phyloP scores from a whole-genome alignment of 2,329 filamentous ascomycete species.

The Monosporascus cannonballus region DNA sequence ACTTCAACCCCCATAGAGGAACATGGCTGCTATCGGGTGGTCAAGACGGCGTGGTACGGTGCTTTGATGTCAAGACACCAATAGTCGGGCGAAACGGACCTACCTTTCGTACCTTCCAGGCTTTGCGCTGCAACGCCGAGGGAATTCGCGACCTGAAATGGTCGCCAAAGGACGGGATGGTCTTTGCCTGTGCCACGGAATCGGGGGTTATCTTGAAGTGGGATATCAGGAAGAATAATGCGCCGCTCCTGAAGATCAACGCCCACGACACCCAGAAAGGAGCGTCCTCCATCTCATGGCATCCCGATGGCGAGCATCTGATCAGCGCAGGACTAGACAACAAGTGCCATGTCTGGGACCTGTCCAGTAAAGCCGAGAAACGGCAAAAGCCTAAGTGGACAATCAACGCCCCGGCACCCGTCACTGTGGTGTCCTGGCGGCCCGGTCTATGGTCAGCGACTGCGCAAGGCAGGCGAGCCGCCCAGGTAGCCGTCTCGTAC shows the following conservation, averaged over 20 bases:
- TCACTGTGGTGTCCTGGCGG: conserved; percentile 55
- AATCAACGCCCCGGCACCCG: conserved; percentile 54
- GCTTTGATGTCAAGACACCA: conserved; percentile 51
- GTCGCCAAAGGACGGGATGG: conserved; percentile 55
- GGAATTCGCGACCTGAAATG: conserved; percentile 58
- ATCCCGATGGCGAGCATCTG: conserved; percentile 61
- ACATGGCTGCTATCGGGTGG: conserved; percentile 56
- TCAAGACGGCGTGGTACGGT: conserved; percentile 57
- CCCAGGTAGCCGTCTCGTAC: conserved; percentile 57
- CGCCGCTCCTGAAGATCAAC: conserved; percentile 52
- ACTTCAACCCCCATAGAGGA: conserved; percentile 54
- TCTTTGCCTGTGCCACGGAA: conserved; percentile 60
- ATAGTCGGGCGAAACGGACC: conserved; percentile 41
- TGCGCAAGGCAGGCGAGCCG: conserved; percentile 51
- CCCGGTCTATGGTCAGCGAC: conserved; percentile 61
- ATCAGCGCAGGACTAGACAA: conserved; percentile 58
- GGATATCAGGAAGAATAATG: conserved; percentile 51
- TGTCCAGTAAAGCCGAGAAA: conserved; percentile 54
- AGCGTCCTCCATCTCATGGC: conserved; percentile 58
- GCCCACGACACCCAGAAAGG: conserved; percentile 50
- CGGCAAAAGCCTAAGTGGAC: conserved; percentile 59
- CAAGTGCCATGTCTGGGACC: conserved; percentile 60
- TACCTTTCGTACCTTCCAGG: conserved; percentile 42
- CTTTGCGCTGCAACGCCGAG: conserved; percentile 48
- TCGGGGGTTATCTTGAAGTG: conserved; percentile 57